These are phyloP conservation scores for Penicillium goetzii DNA, from an alignment of 495 filamentous ascomycete species.

Conservation along the genomic window DNA sequence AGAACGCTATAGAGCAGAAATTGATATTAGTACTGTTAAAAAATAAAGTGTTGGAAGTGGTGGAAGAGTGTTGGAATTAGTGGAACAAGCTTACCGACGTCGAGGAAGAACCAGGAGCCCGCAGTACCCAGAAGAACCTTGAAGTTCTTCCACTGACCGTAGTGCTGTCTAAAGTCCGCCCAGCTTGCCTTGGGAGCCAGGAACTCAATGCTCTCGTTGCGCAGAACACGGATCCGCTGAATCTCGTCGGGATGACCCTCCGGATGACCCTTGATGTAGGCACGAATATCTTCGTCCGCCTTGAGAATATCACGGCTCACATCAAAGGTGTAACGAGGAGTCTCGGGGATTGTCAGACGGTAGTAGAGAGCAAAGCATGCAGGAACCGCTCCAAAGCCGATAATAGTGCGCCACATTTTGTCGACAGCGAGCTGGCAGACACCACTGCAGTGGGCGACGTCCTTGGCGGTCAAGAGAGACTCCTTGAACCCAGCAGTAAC, in stretches of 20 bases:
- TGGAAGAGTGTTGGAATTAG: too few relatives aligned
- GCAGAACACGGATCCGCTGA: slow-evolving; percentile 52
- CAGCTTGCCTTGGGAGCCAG: slow-evolving; percentile 65
- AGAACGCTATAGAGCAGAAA: slow-evolving; percentile 59
- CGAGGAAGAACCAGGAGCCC: slow-evolving; percentile 78
- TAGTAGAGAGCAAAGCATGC: slow-evolving; percentile 79
- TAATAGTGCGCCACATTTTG: slow-evolving; percentile 82
- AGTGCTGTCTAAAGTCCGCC: slow-evolving; percentile 67
- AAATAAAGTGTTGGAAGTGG: background rate
- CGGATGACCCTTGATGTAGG: slow-evolving; percentile 60
- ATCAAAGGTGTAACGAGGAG: slow-evolving; percentile 83
- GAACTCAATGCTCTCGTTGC: slow-evolving; percentile 47
- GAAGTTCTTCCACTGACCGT: slow-evolving; percentile 66
- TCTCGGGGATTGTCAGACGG: slow-evolving; percentile 86
- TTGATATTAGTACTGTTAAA: background rate
- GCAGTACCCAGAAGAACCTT: slow-evolving; percentile 76
- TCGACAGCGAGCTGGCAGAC: slow-evolving; percentile 72
- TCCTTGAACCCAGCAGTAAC: slow-evolving; percentile 72
- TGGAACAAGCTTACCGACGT: slow-evolving; percentile 47
- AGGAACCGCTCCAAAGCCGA: slow-evolving; percentile 79
- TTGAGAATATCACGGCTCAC: slow-evolving; percentile 72
- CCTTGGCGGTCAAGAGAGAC: slow-evolving; percentile 60
- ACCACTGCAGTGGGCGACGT: slow-evolving; percentile 58
- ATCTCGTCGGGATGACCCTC: slow-evolving; percentile 68
- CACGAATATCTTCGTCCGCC: slow-evolving; percentile 65